A percentile compares a stretch with the other conserved stretches of the same genome.
Evolutionary conservation across 2,329 filamentous ascomycete genomes (phyloP).

Genomic region (Hirsutella thompsonii): DNA sequence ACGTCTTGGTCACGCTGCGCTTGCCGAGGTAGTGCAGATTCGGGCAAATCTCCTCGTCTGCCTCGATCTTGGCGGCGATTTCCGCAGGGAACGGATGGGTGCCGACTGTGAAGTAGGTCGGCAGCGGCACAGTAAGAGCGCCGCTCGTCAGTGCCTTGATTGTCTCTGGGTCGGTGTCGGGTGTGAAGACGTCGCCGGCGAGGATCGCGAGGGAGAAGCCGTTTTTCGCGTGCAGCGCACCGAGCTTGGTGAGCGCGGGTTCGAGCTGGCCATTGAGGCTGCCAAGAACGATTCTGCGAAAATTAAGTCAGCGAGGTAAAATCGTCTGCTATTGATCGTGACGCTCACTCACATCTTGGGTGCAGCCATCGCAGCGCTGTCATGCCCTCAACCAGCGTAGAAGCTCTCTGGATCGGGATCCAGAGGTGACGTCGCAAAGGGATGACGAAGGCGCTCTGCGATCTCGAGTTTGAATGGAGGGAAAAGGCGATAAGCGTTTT

Average conservation of each 20-base stretch:
- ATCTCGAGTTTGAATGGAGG: constrained; percentile 1
- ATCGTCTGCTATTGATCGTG: background rate
- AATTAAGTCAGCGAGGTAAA: background rate
- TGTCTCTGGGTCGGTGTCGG: constrained; percentile 42
- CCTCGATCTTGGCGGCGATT: constrained; percentile 61
- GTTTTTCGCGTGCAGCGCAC: constrained; percentile 74
- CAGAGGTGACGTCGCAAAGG: constrained; percentile 1
- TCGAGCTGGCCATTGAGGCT: constrained; percentile 68
- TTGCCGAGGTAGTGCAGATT: constrained; percentile 88
- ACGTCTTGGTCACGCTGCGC: constrained; percentile 75
- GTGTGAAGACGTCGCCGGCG: constrained; percentile 68
- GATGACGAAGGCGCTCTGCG: background rate
- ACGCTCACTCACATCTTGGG: constrained; percentile 32
- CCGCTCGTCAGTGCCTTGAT: constrained; percentile 57
- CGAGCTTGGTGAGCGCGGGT: constrained; percentile 66
- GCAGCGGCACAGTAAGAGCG: constrained; percentile 60
- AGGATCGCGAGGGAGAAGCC: constrained; percentile 76
- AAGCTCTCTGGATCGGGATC: background rate
- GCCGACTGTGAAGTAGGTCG: constrained; percentile 85
- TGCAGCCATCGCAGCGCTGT: constrained; percentile 27
- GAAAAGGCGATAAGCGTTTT: constrained; percentile 17
- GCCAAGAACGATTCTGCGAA: constrained; percentile 62
- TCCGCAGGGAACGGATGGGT: constrained; percentile 54
- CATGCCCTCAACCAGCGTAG: background rate
- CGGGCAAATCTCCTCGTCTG: constrained; percentile 64